Conservation (phyloP, 805 yeast species). For the Metschnikowia anglica region DNA sequence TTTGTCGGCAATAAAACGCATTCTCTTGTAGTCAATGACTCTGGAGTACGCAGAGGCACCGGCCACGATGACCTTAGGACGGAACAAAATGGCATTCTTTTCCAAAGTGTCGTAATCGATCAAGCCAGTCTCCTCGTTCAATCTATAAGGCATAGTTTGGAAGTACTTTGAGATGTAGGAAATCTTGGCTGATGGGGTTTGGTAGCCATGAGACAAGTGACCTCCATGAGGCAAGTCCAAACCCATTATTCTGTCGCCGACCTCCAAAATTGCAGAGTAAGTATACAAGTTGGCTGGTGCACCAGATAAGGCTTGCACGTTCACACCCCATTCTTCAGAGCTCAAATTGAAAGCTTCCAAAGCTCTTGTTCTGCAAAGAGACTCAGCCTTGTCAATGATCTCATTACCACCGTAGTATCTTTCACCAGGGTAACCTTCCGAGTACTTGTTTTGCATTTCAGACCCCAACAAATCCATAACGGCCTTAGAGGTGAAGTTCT, state of each 20-base stretch:
- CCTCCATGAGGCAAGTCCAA: conserved; percentile 98
- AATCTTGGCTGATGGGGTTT: conserved; percentile 84
- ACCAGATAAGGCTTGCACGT: conserved; percentile 93
- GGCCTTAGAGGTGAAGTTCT: conserved; percentile 92
- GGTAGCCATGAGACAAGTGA: conserved; percentile 96
- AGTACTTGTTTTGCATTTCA: conserved; percentile 95
- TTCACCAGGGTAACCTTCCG: conserved; percentile 98
- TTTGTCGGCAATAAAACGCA: conserved; percentile 86
- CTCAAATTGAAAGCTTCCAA: conserved; percentile 75
- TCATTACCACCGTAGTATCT: conserved; percentile 98
- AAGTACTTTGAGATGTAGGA: conserved; percentile 91
- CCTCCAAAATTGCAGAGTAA: conserved; percentile 83
- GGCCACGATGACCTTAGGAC: conserved; percentile 94
- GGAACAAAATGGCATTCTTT: conserved; percentile 77
- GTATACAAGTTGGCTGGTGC: conserved; percentile 96
- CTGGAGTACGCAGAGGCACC: conserved; percentile 97
- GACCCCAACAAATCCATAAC: conserved; percentile 94
- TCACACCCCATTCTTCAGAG: conserved; percentile 92
- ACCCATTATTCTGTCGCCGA: conserved; percentile 95
- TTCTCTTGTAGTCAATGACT: conserved; percentile 82
- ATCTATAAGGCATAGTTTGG: conserved; percentile 96
- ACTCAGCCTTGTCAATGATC: conserved; percentile 87
- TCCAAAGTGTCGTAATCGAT: conserved; percentile 89
- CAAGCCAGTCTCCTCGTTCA: conserved; percentile 80
- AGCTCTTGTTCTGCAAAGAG: conserved; percentile 88